These are phyloP conservation scores for Euphorbia pulcherrima DNA, from an alignment of 345 rosid genomes.

Conservation along the genomic window DNA sequence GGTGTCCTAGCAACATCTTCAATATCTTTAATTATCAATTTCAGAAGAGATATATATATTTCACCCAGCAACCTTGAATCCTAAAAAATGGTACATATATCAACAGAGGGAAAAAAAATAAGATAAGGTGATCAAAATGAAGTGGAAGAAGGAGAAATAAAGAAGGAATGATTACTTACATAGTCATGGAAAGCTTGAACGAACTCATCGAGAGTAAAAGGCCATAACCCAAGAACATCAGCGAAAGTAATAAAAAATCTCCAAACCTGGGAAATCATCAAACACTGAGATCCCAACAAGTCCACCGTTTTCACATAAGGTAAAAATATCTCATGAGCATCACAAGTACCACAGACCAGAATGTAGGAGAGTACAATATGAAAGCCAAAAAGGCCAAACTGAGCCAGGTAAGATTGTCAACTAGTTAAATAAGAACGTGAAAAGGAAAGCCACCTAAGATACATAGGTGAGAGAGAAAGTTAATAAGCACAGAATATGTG, in stretches of 20 bases:
- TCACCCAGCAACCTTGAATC: slow-evolving; percentile 96
- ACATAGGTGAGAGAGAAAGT: not conserved
- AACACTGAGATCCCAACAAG: slow-evolving; percentile 16
- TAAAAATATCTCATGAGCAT: slow-evolving; percentile 4
- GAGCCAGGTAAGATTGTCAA: not conserved
- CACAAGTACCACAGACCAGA: slow-evolving; percentile 7
- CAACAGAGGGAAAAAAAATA: slow-evolving; percentile 10
- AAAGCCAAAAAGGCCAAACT: not conserved
- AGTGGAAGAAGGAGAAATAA: not conserved
- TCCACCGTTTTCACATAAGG: slow-evolving; percentile 1
- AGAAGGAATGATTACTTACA: slow-evolving; percentile 47
- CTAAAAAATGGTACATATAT: slow-evolving; percentile 36
- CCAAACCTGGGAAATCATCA: slow-evolving; percentile 74
- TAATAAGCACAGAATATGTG: not conserved
- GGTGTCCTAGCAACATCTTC: slow-evolving; percentile 96
- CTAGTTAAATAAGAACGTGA: not conserved
- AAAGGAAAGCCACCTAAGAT: not conserved
- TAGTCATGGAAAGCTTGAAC: slow-evolving; percentile 96
- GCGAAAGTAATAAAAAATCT: slow-evolving; percentile 80
- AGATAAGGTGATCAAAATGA: slow-evolving; percentile 7
- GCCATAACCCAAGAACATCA: slow-evolving; percentile 95
- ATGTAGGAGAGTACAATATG: not conserved
- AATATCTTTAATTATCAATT: slow-evolving; percentile 72
- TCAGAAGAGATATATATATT: slow-evolving; percentile 80
- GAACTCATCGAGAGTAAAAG: slow-evolving; percentile 95